Evolutionary conservation across 345 rosid species (phyloP).

Genomic region (Ailanthus altissimus): DNA sequence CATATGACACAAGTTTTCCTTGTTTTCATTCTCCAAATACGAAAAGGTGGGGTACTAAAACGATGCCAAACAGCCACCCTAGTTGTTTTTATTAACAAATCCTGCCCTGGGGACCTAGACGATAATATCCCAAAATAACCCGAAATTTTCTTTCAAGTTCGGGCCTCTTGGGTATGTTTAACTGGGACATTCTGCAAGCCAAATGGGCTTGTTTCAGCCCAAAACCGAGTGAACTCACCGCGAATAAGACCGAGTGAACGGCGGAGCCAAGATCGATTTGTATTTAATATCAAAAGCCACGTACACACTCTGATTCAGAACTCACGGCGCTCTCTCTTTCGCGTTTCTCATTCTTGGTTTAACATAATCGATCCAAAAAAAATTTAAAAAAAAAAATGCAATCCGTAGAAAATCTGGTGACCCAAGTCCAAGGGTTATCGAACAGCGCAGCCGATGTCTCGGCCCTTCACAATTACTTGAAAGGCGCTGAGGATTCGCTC

Average conservation of each 20-base stretch:
- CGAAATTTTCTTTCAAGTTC: no score
- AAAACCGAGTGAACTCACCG: background rate
- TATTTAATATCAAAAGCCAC: background rate
- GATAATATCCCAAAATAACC: no score
- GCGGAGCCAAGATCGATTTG: background rate
- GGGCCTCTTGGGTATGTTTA: accelerated
- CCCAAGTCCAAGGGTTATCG: conserved; percentile 69
- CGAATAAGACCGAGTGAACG: background rate
- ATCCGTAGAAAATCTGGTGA: conserved; percentile 46
- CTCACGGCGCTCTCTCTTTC: background rate
- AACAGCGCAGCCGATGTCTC: conserved; percentile 48
- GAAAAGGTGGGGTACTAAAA: no score
- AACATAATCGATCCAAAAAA: conserved; percentile 16
- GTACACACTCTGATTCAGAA: background rate
- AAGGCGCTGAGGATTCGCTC: conserved; percentile 53
- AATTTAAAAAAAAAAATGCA: conserved; percentile 34
- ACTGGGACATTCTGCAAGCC: background rate
- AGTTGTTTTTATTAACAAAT: no score
- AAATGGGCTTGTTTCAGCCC: background rate
- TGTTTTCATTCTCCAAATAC: no score
- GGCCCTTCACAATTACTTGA: conserved; percentile 50
- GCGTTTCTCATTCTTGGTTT: no score
- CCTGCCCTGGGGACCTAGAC: no score
- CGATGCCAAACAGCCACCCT: no score
- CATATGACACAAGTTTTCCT: no score